Base-by-base conservation (phyloP, 1,284 basidiomycete genomes). In the Malassezia pachydermatis region DNA sequence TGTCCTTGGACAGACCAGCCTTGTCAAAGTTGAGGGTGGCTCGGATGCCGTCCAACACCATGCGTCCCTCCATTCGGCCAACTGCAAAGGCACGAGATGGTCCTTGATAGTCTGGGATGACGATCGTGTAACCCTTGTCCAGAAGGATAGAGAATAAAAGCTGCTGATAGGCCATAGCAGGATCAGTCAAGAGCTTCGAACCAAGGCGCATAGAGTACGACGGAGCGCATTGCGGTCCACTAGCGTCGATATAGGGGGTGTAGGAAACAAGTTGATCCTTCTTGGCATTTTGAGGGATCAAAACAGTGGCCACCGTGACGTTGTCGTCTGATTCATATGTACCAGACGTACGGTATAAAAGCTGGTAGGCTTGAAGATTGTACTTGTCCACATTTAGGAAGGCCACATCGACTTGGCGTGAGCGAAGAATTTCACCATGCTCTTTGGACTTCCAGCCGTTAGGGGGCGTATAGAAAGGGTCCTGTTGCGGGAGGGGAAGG, bases 71-170 rank as follows among this genome's bases (percentile, higher is more conserved):
- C 29, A 60, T 56, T 6, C 35, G 51, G 3, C 58, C 65, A 0
- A 59, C 62, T 2, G 54, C 61, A 39, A 69, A 67, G 0, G 61
- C 61, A 25, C 52, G 52, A 8, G 50, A 54, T 37, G 60, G 59
- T 9, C 51, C 47, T 45, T 69, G 61, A 45, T 64, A 53, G 48
- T 68, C 67, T 1, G 67, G 55, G 2, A 63, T 42, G 1, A 54
- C 47, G 6, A 52, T 29, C 13, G 60, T 63, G 52, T 60, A 62
- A 23, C 62, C 63, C 7, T 53, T 40, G 17, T 62, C 44, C 7
- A 68, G 39, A 19, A 40, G 3, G 14, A n/a, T 9, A 4, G 29
- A 32, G 17, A n/a, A 13, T 13, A 23, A 39, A 14, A 22, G 24
- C 25, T 4, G 20, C 28, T 16, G 9, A 2, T 10, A 20, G 17